phyloP scores from a whole-genome alignment of 768 basidiomycete species.

The Strobilomyces echinocephalus region DNA sequence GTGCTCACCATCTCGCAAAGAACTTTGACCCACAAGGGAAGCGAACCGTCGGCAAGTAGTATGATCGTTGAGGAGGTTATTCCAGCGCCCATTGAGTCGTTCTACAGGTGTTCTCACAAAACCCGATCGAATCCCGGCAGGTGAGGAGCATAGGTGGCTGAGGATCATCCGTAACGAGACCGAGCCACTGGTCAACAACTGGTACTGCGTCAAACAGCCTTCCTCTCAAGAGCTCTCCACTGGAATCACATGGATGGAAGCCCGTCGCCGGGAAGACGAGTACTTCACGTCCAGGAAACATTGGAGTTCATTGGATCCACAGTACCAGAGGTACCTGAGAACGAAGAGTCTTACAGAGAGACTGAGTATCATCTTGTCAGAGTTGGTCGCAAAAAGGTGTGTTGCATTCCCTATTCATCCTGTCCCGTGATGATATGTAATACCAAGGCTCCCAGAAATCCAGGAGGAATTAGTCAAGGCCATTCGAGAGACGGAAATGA shows the following conservation, averaged over 20 bases:
- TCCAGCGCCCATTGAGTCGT: background rate
- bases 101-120: constrained; percentile 66
- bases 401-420: constrained; percentile 5
- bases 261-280: constrained; percentile 47
- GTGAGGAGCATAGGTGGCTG: constrained; percentile 40
- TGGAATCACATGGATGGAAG: constrained; percentile 48
- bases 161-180: constrained; percentile 48
- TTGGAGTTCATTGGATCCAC: constrained; percentile 48
- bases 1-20: constrained; percentile 1
- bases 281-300: constrained; percentile 49
- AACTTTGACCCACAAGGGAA: background rate
- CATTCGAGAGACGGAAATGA: constrained; percentile 35
- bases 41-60: background rate
- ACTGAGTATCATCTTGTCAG: constrained; percentile 55
- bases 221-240: constrained; percentile 11
- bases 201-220: constrained; percentile 37
- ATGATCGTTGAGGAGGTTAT: too few species aligned
- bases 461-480: constrained; percentile 49
- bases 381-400: constrained; percentile 55
- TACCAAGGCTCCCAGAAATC: constrained; percentile 52
- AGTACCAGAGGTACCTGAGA: constrained; percentile 49
- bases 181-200: constrained; percentile 18
- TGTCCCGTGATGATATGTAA: background rate
- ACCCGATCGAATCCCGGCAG: constrained; percentile 46
- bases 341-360: constrained; percentile 53